phyloP scores from a whole-genome alignment of 805 yeast species.

The Yarrowia yakushimensis region DNA sequence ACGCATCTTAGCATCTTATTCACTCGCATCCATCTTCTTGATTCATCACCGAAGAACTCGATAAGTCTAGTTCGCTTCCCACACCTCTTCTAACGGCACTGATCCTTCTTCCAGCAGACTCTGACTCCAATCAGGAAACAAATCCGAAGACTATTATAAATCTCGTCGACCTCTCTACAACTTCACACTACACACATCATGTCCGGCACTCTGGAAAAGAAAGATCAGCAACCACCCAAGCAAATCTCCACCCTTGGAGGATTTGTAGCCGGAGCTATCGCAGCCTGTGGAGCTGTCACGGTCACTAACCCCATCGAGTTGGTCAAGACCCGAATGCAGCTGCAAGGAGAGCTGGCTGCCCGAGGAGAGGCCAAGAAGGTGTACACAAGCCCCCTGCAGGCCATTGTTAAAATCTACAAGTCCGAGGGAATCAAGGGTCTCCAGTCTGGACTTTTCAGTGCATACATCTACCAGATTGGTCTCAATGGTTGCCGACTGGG shows the following conservation, averaged over 20 bases:
- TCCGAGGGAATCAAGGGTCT: slow-evolving; percentile 85
- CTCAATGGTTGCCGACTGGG: slow-evolving; percentile 94
- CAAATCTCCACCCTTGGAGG: slow-evolving; percentile 51
- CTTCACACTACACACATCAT: background rate
- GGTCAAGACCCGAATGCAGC: slow-evolving; percentile 91
- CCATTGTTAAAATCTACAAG: slow-evolving; percentile 62
- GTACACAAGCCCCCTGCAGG: slow-evolving; percentile 85
- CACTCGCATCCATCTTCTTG: background rate
- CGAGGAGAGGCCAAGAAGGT: slow-evolving; percentile 47
- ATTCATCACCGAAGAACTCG: background rate
- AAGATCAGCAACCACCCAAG: background rate
- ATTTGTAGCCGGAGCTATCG: slow-evolving; percentile 84
- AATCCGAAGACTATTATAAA: slow-evolving; percentile 3
- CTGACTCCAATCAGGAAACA: background rate
- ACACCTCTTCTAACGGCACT: background rate
- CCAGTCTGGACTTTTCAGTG: slow-evolving; percentile 86
- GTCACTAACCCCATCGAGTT: slow-evolving; percentile 94
- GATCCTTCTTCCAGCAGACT: background rate
- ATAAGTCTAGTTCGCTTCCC: background rate
- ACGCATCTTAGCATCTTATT: background rate
- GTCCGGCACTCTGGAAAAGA: background rate
- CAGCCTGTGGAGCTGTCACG: slow-evolving; percentile 97
- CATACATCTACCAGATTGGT: slow-evolving; percentile 85
- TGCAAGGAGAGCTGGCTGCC: slow-evolving; percentile 84
- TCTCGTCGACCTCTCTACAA: background rate